Evolutionary conservation across 2,329 filamentous ascomycete genomes (phyloP), one percentile per base, ranked within the genome.

Genomic region (Sporothrix protearum): DNA sequence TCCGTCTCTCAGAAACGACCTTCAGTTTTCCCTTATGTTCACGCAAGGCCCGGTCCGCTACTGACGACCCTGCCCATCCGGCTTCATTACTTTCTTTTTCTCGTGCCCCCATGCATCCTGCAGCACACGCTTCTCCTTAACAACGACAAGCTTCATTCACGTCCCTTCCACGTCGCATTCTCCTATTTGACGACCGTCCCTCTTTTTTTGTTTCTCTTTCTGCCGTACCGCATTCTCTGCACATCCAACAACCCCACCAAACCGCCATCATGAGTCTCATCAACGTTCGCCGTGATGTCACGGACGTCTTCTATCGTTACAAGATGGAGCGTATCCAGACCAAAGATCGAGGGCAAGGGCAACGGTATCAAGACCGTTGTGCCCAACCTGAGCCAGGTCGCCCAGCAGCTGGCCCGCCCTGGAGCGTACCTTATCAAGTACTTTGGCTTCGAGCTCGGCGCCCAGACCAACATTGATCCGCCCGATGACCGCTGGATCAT

Each of bases 401-500:
- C 95, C 78, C 87, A 92, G 79, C 96, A 95, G 75, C 89, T 99
- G 77, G 93, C 93, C 78, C 95, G 96, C 78, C 95, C 95, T 75
- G 93, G 94, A 76, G 87, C 93, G 79, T 97, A 97, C 82, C 89
- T 99, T 80, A 98, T 99, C 90, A 99, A 99, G 86, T 99, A 97
- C 86, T 99, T 99, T 80, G 96, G 96, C 78, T 98, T 99, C 82
- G 96, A 99, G 85, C 90, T 99, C 72, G 96, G 96, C 81, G 96
- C 96, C 78, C 96, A 98, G 86, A 97, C 96, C 85, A 98, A 97
- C 85, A 94, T 94, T 77, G 96, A 97, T 81, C 95, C 96, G 76
- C 90, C 93, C 78, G 95, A 98, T 81, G 96, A 99, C 81, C 96
- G 96, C 81, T 99, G 96, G 95, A 99, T 99, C 85, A 98, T 99